Evolutionary conservation across 202 grass and related monocot species (phyloP), one percentile per base, ranked within the genome.

Genomic region (Panicum hallii): DNA sequence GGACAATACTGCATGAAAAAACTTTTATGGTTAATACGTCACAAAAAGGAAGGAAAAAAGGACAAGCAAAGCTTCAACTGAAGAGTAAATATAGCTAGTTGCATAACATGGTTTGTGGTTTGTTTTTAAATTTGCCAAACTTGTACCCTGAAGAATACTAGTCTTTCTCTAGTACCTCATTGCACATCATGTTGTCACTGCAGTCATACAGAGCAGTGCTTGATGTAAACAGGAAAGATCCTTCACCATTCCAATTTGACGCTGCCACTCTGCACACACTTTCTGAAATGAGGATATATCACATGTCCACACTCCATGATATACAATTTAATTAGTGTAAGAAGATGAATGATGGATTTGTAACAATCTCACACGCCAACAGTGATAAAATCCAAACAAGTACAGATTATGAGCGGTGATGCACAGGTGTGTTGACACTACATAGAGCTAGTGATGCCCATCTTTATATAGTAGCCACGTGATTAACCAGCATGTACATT

Each of bases 181-280:
- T 83, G 63, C 96, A 99, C 54, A 89, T 80, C 77, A 52, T 81
- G 55, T 99, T 99, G 86, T 96, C 82, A 14, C 63, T 94, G 54
- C 86, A 89, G 79, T 99, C 93, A 88, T 91, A 99, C 12, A 86
- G 78, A 71, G 91, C 90, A 66, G 93, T 89, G 77, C 96, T 96
- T 32, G 96, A 99, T 72, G 96, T 96, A 84, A 99, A 96, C 66
- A 99, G 40, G 67, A 96, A 99, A 72, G 87, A 92, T 67, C 96
- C 97, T 90, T 92, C 93, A 70, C 91, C 84, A 4, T 42, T 99
- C 97, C 97, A 99, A 78, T 94, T 99, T 70, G 93, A 96, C 63
- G 90, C 72, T 61, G 93, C 91, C 55, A 85, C 65, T 88, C 97
- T 96, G 86, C 88, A 93, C 5, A 0, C 23, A 87, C 81, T 90